These are phyloP conservation scores for Torulaspora indica DNA, from an alignment of 805 yeast genomes.

Conservation along the genomic window DNA sequence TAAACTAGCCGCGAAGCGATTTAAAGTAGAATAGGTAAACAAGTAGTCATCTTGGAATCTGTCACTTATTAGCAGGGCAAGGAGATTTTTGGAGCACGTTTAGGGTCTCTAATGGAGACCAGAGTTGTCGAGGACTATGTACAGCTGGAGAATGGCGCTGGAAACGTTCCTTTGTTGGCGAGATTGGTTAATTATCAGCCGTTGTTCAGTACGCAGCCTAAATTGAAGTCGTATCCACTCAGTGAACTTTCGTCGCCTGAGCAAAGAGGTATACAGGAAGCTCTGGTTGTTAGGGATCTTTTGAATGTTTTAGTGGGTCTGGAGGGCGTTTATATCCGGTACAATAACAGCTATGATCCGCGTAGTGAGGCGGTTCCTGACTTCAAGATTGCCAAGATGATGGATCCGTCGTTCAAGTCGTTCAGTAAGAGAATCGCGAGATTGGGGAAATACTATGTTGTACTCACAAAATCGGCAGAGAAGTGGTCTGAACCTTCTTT, in stretches of 20 bases:
- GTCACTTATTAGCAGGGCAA: not conserved
- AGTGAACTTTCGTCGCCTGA: conserved; percentile 34
- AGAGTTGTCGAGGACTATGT: conserved; percentile 29
- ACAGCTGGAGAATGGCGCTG: conserved; percentile 12
- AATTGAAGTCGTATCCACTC: conserved; percentile 43
- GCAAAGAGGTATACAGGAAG: conserved; percentile 63
- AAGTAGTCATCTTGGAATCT: not conserved
- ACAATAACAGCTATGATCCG: conserved; percentile 56
- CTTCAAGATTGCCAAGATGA: conserved; percentile 60
- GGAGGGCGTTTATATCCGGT: conserved; percentile 76
- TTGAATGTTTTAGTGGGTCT: conserved; percentile 61
- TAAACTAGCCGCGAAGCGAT: conserved; percentile 6
- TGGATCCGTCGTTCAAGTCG: conserved; percentile 71
- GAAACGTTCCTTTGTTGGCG: conserved; percentile 27
- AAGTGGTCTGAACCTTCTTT: conserved; percentile 48
- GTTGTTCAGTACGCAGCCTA: conserved; percentile 30
- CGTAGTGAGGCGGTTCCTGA: conserved; percentile 50
- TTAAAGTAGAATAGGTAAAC: conserved; percentile 7
- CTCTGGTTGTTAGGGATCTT: conserved; percentile 64
- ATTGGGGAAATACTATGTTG: conserved; percentile 58
- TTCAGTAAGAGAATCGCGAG: conserved; percentile 56
- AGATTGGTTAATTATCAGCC: conserved; percentile 37
- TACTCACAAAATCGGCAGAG: conserved; percentile 57
- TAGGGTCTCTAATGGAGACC: conserved; percentile 20
- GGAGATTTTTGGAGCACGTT: not conserved